These are phyloP conservation scores for Echium plantagineum DNA, from an alignment of 257 asterid species.

Conservation along the genomic window DNA sequence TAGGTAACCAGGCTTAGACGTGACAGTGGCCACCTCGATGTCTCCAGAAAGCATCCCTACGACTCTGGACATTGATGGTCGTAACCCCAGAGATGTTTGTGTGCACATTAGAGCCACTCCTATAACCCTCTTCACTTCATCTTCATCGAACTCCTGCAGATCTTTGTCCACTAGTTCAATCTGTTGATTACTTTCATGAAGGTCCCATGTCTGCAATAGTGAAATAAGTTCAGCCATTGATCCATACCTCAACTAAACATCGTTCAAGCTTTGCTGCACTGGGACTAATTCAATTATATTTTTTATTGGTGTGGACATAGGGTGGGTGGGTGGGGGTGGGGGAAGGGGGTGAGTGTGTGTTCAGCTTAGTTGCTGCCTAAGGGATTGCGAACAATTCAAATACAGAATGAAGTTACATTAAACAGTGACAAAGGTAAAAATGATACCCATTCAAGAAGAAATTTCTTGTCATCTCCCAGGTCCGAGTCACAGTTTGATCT, in stretches of 20 bases:
- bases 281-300: too few relatives aligned
- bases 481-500: constrained; percentile 49
- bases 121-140: constrained; percentile 36
- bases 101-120: constrained; percentile 54
- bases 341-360: too few relatives aligned
- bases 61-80: constrained; percentile 61
- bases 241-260: too few relatives aligned
- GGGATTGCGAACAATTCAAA: neutral
- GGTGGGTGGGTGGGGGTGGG: too few relatives aligned
- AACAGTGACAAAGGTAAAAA: constrained; percentile 2
- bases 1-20: constrained; percentile 46
- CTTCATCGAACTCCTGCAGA: constrained; percentile 20
- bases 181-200: constrained; percentile 28
- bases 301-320: too few relatives aligned
- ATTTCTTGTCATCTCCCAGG: constrained; percentile 38
- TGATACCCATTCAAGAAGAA: constrained; percentile 74
- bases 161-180: constrained; percentile 36
- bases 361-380: too few relatives aligned
- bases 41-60: constrained; percentile 67
- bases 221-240: neutral
- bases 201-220: constrained; percentile 22
- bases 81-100: constrained; percentile 41
- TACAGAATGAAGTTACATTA: neutral
- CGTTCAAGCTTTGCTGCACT: too few relatives aligned
- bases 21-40: constrained; percentile 31